Evolutionary conservation across 768 basidiomycete genomes (phyloP).

Genomic region (Dioszegia aurantiaca): DNA sequence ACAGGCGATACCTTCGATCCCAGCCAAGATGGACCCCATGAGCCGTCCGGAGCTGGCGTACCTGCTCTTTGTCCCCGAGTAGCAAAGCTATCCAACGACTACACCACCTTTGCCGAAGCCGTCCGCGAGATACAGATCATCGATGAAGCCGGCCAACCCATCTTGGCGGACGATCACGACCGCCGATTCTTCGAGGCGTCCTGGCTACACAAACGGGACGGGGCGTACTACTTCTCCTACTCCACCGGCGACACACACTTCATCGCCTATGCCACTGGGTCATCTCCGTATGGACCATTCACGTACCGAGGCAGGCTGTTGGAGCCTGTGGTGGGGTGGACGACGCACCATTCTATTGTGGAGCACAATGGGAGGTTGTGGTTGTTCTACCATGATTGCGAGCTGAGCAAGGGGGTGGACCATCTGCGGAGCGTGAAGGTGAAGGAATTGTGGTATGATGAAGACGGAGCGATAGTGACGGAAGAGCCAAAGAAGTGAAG

Average conservation of each 20-base stretch:
- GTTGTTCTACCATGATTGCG: conserved; percentile 37
- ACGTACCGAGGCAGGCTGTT: conserved; percentile 27
- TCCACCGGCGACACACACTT: conserved; percentile 36
- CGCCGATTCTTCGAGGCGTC: conserved; percentile 36
- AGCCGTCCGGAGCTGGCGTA: conserved; percentile 29
- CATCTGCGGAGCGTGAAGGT: conserved; percentile 32
- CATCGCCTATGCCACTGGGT: conserved; percentile 26
- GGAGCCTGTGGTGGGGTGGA: conserved; percentile 34
- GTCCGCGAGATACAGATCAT: conserved; percentile 27
- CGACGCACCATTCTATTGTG: conserved; percentile 32
- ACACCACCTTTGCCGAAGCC: conserved; percentile 17
- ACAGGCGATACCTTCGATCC: conserved; percentile 26
- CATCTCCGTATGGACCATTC: conserved; percentile 31
- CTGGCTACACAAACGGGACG: conserved; percentile 32
- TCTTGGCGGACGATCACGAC: conserved; percentile 32
- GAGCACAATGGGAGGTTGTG: conserved; percentile 29
- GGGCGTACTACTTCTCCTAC: conserved; percentile 34
- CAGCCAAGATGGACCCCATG: conserved; percentile 26
- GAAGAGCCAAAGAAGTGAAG: conserved; percentile 12
- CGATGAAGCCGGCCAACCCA: conserved; percentile 23
- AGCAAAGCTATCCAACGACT: conserved; percentile 22
- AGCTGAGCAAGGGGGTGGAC: conserved; percentile 29
- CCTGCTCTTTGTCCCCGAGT: conserved; percentile 25
- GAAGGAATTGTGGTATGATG: conserved; percentile 26
- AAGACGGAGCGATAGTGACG: conserved; percentile 13